phyloP scores from a whole-genome alignment of 2,329 filamentous ascomycete genomes.

The Metarhizium rileyi region DNA sequence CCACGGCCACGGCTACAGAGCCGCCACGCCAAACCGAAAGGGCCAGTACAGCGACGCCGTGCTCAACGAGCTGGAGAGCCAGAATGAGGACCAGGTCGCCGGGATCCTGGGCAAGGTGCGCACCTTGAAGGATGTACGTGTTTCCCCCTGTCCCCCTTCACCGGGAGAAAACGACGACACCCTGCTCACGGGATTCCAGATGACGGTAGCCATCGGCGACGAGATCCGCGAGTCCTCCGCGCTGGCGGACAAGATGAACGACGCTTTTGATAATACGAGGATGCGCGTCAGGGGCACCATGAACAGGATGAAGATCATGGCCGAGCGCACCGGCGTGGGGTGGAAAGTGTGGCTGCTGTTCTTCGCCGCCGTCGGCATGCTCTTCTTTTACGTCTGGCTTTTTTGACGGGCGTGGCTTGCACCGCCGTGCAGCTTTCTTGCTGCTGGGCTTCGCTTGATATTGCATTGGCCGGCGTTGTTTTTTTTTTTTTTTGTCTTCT shows the following conservation, averaged over 20 bases:
- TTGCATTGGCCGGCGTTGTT: neutral
- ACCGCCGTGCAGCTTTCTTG: too few species aligned
- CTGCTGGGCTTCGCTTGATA: too few species aligned
- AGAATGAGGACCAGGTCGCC: conserved; percentile 84
- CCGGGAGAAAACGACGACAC: neutral
- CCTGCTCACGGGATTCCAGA: conserved; percentile 34
- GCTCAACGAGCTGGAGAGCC: conserved; percentile 85
- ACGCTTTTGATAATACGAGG: conserved; percentile 79
- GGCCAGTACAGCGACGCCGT: conserved; percentile 92
- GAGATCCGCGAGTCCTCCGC: conserved; percentile 87
- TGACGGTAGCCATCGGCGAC: conserved; percentile 87
- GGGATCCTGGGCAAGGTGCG: conserved; percentile 87
- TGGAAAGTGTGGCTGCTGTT: conserved; percentile 93
- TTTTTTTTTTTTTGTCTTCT: too few species aligned
- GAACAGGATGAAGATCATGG: conserved; percentile 96
- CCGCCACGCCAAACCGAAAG: conserved; percentile 63
- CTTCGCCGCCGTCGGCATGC: conserved; percentile 68
- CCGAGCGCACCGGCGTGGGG: conserved; percentile 82
- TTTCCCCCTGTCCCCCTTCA: neutral
- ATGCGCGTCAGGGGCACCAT: conserved; percentile 80
- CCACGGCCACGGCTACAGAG: conserved; percentile 13
- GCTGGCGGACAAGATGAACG: conserved; percentile 91
- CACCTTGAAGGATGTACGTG: conserved; percentile 74
- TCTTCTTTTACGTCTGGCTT: conserved; percentile 92
- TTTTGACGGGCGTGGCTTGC: conserved; percentile 41